phyloP scores from a whole-genome alignment of 345 rosid genomes.

The Boechera retrofracta region DNA sequence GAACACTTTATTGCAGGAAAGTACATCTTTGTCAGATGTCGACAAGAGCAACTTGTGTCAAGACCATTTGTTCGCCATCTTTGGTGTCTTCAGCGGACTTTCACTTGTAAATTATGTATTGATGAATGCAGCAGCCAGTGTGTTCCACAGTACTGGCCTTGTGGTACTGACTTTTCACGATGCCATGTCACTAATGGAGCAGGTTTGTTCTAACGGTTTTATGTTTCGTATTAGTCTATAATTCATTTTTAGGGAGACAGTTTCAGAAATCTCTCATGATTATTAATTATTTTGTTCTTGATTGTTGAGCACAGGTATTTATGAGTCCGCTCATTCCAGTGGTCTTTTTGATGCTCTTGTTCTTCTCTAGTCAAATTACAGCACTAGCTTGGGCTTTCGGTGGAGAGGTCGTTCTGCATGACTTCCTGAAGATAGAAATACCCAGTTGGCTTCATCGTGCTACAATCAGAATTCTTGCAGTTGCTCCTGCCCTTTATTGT shows the following conservation, averaged over 20 bases:
- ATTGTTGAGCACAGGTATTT: slow-evolving; percentile 61
- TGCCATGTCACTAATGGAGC: slow-evolving; percentile 88
- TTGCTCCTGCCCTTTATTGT: slow-evolving; percentile 86
- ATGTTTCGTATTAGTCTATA: slow-evolving; percentile 29
- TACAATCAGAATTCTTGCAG: slow-evolving; percentile 77
- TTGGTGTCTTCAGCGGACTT: slow-evolving; percentile 74
- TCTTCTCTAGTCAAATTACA: slow-evolving; percentile 73
- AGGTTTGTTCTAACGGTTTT: slow-evolving; percentile 54
- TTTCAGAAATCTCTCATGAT: not conserved
- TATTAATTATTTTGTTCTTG: slow-evolving; percentile 26
- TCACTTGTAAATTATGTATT: slow-evolving; percentile 73
- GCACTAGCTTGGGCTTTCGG: slow-evolving; percentile 83
- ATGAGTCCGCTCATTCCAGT: slow-evolving; percentile 65
- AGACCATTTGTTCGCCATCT: slow-evolving; percentile 74
- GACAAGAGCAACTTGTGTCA: slow-evolving; percentile 70
- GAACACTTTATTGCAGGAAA: slow-evolving; percentile 54
- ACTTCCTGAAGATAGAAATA: slow-evolving; percentile 77
- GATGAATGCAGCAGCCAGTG: slow-evolving; percentile 83
- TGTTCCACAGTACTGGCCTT: slow-evolving; percentile 74
- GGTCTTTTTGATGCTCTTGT: slow-evolving; percentile 64
- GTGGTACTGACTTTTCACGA: slow-evolving; percentile 87
- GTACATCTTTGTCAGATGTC: slow-evolving; percentile 51
- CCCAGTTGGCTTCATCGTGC: slow-evolving; percentile 95
- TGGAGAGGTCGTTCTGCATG: slow-evolving; percentile 75
- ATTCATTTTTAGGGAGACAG: slow-evolving; percentile 2